phyloP scores from a whole-genome alignment of 1,284 basidiomycete genomes.

The Sporisorium sorghi region DNA sequence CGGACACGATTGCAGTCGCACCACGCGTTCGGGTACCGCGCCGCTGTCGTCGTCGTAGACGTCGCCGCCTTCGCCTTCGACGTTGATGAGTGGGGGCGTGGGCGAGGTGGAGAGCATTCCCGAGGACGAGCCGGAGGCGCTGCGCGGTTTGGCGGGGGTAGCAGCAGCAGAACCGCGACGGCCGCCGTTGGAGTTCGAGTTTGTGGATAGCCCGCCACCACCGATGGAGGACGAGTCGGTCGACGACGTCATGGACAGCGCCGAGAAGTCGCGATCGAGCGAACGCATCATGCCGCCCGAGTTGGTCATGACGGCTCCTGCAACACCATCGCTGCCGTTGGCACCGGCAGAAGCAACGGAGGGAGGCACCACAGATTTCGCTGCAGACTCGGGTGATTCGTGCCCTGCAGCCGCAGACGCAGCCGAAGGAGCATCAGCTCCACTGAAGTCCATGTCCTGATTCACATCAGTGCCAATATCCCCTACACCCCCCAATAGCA shows the following conservation, averaged over 20 bases:
- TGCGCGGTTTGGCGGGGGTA: constrained; percentile 10
- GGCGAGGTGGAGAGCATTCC: constrained; percentile 28
- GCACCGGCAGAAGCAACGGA: not conserved
- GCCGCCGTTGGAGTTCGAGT: not conserved
- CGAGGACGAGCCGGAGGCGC: constrained; percentile 20
- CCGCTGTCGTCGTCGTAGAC: constrained; percentile 8
- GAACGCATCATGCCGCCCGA: constrained; percentile 28
- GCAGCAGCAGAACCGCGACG: not conserved
- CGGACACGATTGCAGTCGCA: constrained; percentile 93
- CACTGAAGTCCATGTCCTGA: constrained; percentile 47
- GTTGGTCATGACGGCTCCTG: constrained; percentile 19
- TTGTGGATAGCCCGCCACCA: constrained; percentile 1
- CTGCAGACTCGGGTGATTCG: not conserved
- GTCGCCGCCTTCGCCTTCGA: constrained; percentile 17
- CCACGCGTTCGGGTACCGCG: constrained; percentile 78
- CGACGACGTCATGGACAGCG: constrained; percentile 37
- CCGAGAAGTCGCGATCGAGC: constrained; percentile 40
- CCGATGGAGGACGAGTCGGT: constrained; percentile 30
- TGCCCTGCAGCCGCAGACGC: not conserved
- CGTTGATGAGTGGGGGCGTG: constrained; percentile 33
- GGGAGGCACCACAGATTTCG: constrained; percentile 17
- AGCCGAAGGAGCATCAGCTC: constrained; percentile 42
- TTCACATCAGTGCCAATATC: constrained; percentile 35
- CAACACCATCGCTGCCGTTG: not conserved
- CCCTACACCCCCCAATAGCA: constrained; percentile 28